Evolutionary conservation across 306 rosid species (phyloP).

Genomic region (Casuarina glauca): DNA sequence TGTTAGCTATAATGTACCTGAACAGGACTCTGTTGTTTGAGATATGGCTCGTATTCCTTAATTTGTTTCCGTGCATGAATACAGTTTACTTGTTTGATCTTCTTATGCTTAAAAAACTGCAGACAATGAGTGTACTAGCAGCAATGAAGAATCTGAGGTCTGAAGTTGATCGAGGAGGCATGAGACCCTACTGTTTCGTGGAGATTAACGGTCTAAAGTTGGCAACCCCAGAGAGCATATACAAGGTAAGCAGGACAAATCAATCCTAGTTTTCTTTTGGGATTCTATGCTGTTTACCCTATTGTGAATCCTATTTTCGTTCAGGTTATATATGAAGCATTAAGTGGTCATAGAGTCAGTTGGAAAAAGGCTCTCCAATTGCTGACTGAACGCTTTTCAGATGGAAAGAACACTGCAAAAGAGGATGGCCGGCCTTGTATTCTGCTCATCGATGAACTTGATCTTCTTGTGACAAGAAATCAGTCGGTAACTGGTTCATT

Average conservation of each 20-base stretch:
- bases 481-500: conserved; percentile 67
- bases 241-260: conserved; percentile 49
- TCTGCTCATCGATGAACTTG: conserved; percentile 95
- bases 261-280: conserved; percentile 19
- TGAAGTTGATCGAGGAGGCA: conserved; percentile 80
- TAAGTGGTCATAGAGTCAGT: conserved; percentile 81
- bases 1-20: conserved; percentile 13
- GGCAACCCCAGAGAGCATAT: conserved; percentile 88
- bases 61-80: conserved; percentile 1
- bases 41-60: conserved; percentile 5
- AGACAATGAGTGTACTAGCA: conserved; percentile 89
- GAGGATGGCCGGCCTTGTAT: conserved; percentile 84
- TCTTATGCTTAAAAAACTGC: conserved; percentile 32
- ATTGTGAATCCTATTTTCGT: conserved; percentile 25
- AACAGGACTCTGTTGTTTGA: background rate
- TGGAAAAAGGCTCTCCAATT: conserved; percentile 93
- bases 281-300: conserved; percentile 15
- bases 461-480: conserved; percentile 95
- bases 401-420: conserved; percentile 59
- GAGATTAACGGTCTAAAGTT: conserved; percentile 94
- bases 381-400: conserved; percentile 74
- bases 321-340: conserved; percentile 89
- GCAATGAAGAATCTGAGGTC: conserved; percentile 79
- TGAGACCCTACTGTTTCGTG: conserved; percentile 81
- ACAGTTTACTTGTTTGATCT: conserved; percentile 15